phyloP scores from a whole-genome alignment of 202 grass and related monocot genomes.

The Carex arenaria region DNA sequence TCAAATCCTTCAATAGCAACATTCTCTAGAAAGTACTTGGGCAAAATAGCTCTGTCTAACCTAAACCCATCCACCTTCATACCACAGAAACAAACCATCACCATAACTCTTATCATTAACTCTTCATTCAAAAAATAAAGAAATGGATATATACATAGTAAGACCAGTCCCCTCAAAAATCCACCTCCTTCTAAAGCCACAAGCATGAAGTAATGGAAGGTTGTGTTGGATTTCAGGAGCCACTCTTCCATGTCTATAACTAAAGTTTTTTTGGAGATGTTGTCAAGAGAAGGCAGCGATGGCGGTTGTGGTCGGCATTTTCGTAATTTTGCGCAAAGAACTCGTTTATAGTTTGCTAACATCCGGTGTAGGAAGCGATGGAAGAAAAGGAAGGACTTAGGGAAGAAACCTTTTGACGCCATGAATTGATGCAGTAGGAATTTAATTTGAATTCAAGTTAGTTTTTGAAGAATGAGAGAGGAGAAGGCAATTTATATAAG shows the following conservation, averaged over 20 bases:
- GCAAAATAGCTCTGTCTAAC: slow-evolving; percentile 47
- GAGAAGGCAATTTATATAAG: not conserved
- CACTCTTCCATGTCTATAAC: slow-evolving; percentile 56
- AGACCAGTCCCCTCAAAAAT: slow-evolving; percentile 40
- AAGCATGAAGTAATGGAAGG: slow-evolving; percentile 82
- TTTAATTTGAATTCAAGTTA: not conserved
- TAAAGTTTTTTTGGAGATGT: slow-evolving; percentile 23
- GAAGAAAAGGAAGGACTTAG: slow-evolving; percentile 36
- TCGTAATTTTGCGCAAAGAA: not conserved
- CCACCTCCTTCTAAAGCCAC: slow-evolving; percentile 68
- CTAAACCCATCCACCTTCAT: slow-evolving; percentile 44
- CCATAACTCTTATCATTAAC: slow-evolving; percentile 37
- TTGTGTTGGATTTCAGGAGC: slow-evolving; percentile 40
- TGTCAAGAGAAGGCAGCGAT: slow-evolving; percentile 18
- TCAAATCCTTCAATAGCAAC: slow-evolving; percentile 45
- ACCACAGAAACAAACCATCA: slow-evolving; percentile 48
- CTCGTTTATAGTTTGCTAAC: slow-evolving; percentile 18
- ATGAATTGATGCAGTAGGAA: not conserved
- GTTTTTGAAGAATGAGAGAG: not conserved
- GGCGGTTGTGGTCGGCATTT: not conserved
- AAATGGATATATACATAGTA: slow-evolving; percentile 44
- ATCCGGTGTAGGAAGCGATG: slow-evolving; percentile 30
- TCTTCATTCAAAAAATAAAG: slow-evolving; percentile 29
- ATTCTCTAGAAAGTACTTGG: slow-evolving; percentile 56
- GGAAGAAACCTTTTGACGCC: slow-evolving; percentile 22